Evolutionary conservation across 2,329 filamentous ascomycete genomes (phyloP), one percentile per base, ranked within the genome.

Genomic region (Neocucurbitaria cava): DNA sequence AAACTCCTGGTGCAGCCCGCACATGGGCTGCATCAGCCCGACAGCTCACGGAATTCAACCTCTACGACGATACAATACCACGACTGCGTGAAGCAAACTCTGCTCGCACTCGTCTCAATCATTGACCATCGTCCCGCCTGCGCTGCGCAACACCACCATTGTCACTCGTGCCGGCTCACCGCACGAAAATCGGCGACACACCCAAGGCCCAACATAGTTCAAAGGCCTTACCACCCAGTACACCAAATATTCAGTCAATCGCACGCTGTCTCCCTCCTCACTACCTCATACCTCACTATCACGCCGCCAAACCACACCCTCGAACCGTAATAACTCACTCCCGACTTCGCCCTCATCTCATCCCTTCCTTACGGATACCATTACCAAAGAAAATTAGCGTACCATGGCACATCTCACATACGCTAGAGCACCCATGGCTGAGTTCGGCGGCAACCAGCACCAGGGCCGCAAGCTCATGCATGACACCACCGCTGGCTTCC

Each of bases 11-110:
- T 60, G 57, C 57, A 49, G 57, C 54, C 57, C 54, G 35, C 44
- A n/a, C 54, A 54, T 30, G 57, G 57, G 54, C 54, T 58, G 57
- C 57, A 54, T 49, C 86, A 92, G 90, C 89, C 89, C 87, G 87
- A 74, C 89, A 92, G 90, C 88, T 89, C 88, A 87, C 82, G 89
- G 92, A 64, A 81, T 81, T 83, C 82, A 84, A 86, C 83, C 73
- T 76, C 71, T 64, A 73, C 74, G 75, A 77, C 72, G 73, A 77
- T 75, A 70, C 67, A 73, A 69, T 62, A 56, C 52, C 62, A 65
- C 69, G 68, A 74, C 66, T 72, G 70, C 66, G 63, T 64, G 61
- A 64, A 72, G 73, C 70, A 68, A 52, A 45, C 46, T 51, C 61
- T 72, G 71, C 71, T 61, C 64, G 63, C 69, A 65, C 46, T 66